These are phyloP conservation scores for Skeletonema costatum DNA, from an alignment of 108 stramenopile genomes.

Conservation along the genomic window DNA sequence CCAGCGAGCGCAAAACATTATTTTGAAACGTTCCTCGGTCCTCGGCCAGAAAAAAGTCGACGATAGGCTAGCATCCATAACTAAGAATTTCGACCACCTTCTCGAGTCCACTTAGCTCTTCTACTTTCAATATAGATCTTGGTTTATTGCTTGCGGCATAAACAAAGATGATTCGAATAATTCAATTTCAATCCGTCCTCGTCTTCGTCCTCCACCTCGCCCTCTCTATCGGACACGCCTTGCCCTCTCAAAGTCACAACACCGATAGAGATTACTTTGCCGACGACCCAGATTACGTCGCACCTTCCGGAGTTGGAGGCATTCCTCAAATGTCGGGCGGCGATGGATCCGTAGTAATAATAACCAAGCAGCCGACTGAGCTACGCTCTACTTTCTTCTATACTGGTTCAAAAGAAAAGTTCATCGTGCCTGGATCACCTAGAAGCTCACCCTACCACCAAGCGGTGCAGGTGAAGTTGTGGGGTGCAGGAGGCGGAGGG, in stretches of 20 bases:
- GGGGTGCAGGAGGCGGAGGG: constrained; percentile 33
- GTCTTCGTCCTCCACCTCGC: no score
- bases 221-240: background rate
- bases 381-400: background rate
- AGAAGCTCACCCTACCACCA: constrained; percentile 1
- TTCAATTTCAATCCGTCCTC: no score
- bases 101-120: no score
- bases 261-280: no score
- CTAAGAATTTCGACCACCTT: no score
- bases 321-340: background rate
- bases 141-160: no score
- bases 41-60: no score
- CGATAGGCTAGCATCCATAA: no score
- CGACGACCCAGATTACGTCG: background rate
- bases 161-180: no score
- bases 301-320: background rate
- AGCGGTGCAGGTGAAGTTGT: constrained; percentile 10
- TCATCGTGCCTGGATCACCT: constrained; percentile 9
- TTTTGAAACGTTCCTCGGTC: no score
- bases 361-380: background rate
- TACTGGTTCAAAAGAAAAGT: background rate
- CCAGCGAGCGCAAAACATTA: no score
- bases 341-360: background rate
- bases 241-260: background rate
- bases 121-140: no score